Evolutionary conservation across 164 flowering plant species (phyloP), one percentile per base, ranked within the genome.

Genomic region (Stephania cephalantha): DNA sequence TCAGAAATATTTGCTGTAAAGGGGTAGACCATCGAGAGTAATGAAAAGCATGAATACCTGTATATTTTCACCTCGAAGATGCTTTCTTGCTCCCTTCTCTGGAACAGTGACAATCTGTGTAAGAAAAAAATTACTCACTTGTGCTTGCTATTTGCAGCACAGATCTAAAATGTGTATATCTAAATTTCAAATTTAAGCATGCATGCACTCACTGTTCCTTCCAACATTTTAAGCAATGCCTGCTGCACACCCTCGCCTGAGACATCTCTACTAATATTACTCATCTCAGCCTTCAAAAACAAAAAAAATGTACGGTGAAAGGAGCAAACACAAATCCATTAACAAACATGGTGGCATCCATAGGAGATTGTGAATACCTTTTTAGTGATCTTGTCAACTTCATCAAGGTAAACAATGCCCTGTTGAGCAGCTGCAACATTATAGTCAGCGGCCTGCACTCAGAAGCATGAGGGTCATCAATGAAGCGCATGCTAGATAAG

Each of bases 171-270:
- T 68, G 35, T 46, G 13, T 35, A 15, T 13, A 68, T 68, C 46
- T 35, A 68, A 9, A 7, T 30, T 35, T 15, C 64, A 50, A 50
- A 50, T 13, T 50, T 9, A 50, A 50, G 15, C 10, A 15, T 58
- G 64, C 5, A 15, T 68, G n/a, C 30, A 88, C 96, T 89, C 78
- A 95, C 99, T 30, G 99, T 93, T 80, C 99, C 99, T 87, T 95
- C 98, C 35, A 95, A 88, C 99, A 95, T 95, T 81, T 93, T 95
- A 20, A 95, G 85, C 68, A 95, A 85, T 75, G 97, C 97, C 82
- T 95, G 99, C 75, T 95, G 99, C 69, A 95, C 97, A 74, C 97
- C 99, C 83, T 95, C 98, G 22, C 99, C 99, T 5, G 98, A 93
- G 18, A 95, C 99, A 85, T 95, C 99, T 85, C 98, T 86, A 74